These are phyloP conservation scores for Leccinum discolor DNA, from an alignment of 1,284 basidiomycete genomes.

Conservation along the genomic window DNA sequence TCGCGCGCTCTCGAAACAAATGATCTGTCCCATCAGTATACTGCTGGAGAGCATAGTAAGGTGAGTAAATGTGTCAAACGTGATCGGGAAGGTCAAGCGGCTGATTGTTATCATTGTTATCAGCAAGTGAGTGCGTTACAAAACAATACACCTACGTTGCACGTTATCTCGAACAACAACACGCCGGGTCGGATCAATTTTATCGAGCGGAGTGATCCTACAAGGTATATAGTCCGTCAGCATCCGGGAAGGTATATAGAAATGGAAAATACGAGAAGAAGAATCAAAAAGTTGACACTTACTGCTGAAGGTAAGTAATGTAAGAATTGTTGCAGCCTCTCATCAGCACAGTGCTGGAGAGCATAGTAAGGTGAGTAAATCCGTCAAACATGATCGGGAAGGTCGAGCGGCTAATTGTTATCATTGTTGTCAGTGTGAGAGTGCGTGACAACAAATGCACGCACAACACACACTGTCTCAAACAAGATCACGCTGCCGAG, in stretches of 20 bases:
- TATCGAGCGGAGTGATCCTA: too few species aligned
- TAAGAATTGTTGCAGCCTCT: neutral
- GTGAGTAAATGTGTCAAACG: neutral
- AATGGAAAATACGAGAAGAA: too few species aligned
- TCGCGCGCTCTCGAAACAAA: neutral
- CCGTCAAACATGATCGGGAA: neutral
- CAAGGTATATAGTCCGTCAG: too few species aligned
- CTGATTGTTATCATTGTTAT: neutral
- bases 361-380: neutral
- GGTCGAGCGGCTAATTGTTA: neutral
- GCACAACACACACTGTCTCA: neutral
- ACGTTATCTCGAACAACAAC: too few species aligned
- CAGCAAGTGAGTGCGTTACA: too few species aligned
- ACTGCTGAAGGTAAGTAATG: neutral
- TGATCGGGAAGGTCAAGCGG: neutral
- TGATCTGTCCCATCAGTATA: neutral
- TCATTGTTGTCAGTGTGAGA: too few species aligned
- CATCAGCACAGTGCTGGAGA: neutral
- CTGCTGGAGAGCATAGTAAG: neutral
- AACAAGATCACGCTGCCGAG: neutral
- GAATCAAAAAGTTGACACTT: neutral
- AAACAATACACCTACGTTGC: too few species aligned
- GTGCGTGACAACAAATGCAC: too few species aligned
- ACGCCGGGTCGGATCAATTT: too few species aligned
- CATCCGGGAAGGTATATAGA: too few species aligned